Evolutionary conservation across 176 grass and related monocot species (phyloP).

Genomic region (Carex scoparia): DNA sequence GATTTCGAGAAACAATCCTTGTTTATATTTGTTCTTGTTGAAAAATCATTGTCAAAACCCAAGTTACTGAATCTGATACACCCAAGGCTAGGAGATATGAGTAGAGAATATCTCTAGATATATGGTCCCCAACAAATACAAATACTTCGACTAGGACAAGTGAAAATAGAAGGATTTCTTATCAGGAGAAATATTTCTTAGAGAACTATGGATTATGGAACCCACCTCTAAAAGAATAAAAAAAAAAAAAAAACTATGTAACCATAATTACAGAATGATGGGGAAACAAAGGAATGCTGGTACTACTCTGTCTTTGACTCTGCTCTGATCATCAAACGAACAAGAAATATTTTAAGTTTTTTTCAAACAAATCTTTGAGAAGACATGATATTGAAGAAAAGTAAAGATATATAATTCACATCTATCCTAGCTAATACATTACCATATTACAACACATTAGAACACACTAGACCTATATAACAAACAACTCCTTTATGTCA

Average conservation of each 20-base stretch:
- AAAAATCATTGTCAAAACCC: neutral
- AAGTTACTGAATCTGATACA: neutral
- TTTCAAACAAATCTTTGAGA: neutral
- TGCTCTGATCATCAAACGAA: neutral
- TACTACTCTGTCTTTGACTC: neutral
- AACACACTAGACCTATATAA: neutral
- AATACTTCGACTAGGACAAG: neutral
- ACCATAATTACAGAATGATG: neutral
- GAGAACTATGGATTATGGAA: neutral
- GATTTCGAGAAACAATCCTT: neutral
- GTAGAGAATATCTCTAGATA: neutral
- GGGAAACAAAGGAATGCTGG: neutral
- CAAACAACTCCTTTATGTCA: neutral
- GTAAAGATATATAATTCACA: slow-evolving; percentile 18
- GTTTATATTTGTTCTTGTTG: neutral
- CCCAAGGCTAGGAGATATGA: neutral
- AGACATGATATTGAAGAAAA: neutral
- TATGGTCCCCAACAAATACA: neutral
- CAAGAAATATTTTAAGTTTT: neutral
- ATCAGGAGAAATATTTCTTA: neutral
- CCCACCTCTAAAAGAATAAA: neutral
- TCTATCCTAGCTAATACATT: slow-evolving; percentile 17
- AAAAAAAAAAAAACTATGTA: neutral
- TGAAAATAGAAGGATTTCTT: neutral
- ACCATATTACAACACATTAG: slow-evolving; percentile 1